Evolutionary conservation across 148 eudicot genomes (phyloP).

Genomic region (Rhododendron simsii): DNA sequence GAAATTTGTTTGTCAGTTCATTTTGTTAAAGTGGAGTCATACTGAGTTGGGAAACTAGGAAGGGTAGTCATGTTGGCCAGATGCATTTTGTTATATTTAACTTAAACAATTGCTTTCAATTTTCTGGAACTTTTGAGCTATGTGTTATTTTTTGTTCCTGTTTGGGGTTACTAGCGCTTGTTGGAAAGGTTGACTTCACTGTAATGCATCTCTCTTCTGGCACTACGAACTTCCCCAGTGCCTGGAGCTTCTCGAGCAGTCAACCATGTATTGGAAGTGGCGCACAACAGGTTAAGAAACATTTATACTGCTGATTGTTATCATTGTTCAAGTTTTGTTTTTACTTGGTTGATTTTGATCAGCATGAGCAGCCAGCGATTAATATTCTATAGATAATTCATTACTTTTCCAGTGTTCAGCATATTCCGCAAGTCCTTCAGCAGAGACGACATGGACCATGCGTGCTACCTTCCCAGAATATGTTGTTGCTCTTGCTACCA

Average conservation of each 20-base stretch:
- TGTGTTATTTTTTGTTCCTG: background rate
- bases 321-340: background rate
- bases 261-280: constrained; percentile 63
- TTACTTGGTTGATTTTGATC: background rate
- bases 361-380: background rate
- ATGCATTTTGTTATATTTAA: background rate
- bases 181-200: constrained; percentile 97
- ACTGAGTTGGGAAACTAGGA: background rate
- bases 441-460: constrained; percentile 98
- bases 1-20: background rate
- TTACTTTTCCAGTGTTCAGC: constrained; percentile 70
- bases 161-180: constrained; percentile 41
- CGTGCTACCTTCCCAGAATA: constrained; percentile 93
- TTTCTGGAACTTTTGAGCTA: background rate
- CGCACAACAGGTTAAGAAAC: constrained; percentile 47
- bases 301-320: background rate
- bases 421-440: constrained; percentile 61
- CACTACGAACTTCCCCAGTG: constrained; percentile 52
- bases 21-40: background rate
- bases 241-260: constrained; percentile 55
- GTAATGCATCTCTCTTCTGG: constrained; percentile 85
- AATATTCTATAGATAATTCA: constrained; percentile 2
- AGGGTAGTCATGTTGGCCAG: background rate
- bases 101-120: background rate
- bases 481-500: constrained; percentile 93